Base-by-base conservation (phyloP, 2,329 filamentous ascomycete species). In the Calonectria pseudoreteaudii region DNA sequence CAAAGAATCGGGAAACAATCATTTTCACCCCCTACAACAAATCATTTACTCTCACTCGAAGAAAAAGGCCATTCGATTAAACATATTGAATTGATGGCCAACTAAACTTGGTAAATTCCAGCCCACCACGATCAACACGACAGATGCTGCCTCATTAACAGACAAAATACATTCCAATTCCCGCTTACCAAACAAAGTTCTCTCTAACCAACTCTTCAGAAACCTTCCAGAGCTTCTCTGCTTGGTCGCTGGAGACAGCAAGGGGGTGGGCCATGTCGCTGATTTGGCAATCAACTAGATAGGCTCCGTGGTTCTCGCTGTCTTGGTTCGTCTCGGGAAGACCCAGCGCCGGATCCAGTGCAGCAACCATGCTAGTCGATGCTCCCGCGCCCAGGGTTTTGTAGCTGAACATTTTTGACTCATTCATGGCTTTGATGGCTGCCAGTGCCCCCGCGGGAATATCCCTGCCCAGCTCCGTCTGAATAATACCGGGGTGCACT, bases 401-500 rank as follows among this genome's bases (percentile, higher is more conserved):
- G 60, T 50, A 68, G 18, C 68, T 41, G 23, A 72, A 76, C 10
- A 75, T 11, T 1, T 71, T 70, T 1, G 47, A 41, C 0, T 66
- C 64, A 18, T 65, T 66, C 74, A 80, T 74, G 4, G 38, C 71
- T 36, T 75, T 30, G 68, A 84, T 60, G 4, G 76, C 72, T 0
- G 65, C 75, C 2, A 79, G 6, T 2, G 66, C 76, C 28, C 76
- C 71, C 0, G 72, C 23, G 1, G 73, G 44, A 20, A 82, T 76
- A 14, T 77, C 68, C 3, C 84, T 76, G 0, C 18, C 68, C 28
- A 85, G 78, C 70, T 85, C 83, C 1, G 83, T 85, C 5, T 28
- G 0, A 13, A 85, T 83, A 16, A 84, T 70, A 7, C 84, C 84
- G 2, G 84, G 84, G 56, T 85, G 83, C 28, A 82, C 71, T 1